Percentiles rank a stretch among this genome's conserved stretches.
phyloP scores from a whole-genome alignment of 2,329 filamentous ascomycete species.

The Pyrenochaeta sp. region DNA sequence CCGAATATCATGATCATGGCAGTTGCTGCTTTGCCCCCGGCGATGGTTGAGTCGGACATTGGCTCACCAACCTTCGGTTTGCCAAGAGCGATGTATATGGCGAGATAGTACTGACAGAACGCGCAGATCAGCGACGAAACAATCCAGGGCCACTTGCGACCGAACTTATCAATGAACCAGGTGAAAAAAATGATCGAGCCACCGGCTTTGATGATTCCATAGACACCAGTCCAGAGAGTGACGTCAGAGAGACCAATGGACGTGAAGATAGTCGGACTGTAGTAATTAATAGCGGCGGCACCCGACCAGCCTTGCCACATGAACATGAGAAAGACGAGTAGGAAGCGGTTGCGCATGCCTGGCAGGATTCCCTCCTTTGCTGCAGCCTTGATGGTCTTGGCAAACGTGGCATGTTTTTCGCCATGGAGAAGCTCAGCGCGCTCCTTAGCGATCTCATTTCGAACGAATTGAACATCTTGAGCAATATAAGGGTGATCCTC shows the following conservation, averaged over 20 bases:
- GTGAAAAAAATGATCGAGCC: slow-evolving; percentile 50
- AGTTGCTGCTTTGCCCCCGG: slow-evolving; percentile 50
- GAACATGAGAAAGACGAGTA: slow-evolving; percentile 53
- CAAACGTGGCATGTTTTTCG: slow-evolving; percentile 36
- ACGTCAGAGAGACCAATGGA: slow-evolving; percentile 47
- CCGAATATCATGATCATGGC: slow-evolving; percentile 54
- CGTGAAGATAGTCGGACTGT: slow-evolving; percentile 48
- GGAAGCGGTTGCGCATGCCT: slow-evolving; percentile 53
- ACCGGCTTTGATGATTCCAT: slow-evolving; percentile 49
- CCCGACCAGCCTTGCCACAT: slow-evolving; percentile 49
- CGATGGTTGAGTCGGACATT: slow-evolving; percentile 44
- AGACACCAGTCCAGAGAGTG: slow-evolving; percentile 50
- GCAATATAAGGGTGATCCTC: slow-evolving; percentile 52
- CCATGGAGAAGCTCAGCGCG: slow-evolving; percentile 38
- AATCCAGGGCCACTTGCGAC: slow-evolving; percentile 50
- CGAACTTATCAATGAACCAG: slow-evolving; percentile 49
- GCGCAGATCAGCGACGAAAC: slow-evolving; percentile 48
- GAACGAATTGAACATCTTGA: slow-evolving; percentile 45
- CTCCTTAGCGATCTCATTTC: slow-evolving; percentile 42
- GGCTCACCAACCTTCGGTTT: slow-evolving; percentile 37
- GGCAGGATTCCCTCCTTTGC: slow-evolving; percentile 38
- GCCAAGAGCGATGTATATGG: slow-evolving; percentile 47
- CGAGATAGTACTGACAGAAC: slow-evolving; percentile 50
- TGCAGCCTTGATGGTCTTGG: slow-evolving; percentile 40
- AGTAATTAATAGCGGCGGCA: slow-evolving; percentile 50